Evolutionary conservation across 2,329 filamentous ascomycete genomes (phyloP).

Genomic region (Diaporthe eres): DNA sequence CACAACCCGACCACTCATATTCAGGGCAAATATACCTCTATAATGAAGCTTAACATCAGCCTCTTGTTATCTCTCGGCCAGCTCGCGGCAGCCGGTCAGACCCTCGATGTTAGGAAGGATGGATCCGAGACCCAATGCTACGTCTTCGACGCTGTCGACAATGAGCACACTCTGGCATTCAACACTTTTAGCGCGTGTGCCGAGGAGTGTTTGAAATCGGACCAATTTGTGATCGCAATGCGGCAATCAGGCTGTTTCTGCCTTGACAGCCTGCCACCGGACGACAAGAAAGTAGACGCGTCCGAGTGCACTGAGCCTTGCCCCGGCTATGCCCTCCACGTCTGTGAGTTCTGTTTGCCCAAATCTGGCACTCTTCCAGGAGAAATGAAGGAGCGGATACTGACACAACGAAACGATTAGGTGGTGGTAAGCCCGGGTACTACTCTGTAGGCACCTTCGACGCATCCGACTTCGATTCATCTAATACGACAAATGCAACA

Average conservation of each 20-base stretch:
- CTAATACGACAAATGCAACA: neutral
- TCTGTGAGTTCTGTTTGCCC: neutral
- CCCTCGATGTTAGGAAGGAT: neutral
- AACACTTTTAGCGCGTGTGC: neutral
- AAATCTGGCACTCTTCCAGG: neutral
- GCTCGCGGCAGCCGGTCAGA: neutral
- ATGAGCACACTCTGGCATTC: neutral
- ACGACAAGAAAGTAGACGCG: conserved; percentile 15
- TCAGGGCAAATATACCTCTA: neutral
- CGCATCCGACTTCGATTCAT: neutral
- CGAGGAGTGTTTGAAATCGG: neutral
- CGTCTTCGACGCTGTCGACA: neutral
- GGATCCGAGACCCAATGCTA: neutral
- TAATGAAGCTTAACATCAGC: neutral
- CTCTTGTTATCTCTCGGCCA: neutral
- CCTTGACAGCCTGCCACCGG: conserved; percentile 1
- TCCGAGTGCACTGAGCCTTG: neutral
- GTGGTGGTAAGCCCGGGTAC: neutral
- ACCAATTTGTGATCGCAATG: neutral
- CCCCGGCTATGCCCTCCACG: neutral
- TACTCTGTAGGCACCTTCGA: neutral
- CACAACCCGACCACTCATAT: neutral
- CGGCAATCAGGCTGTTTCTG: neutral
- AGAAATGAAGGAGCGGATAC: neutral
- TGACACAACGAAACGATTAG: neutral